phyloP scores from a whole-genome alignment of 768 basidiomycete genomes.

The Rubroboletus pulcherrimus region DNA sequence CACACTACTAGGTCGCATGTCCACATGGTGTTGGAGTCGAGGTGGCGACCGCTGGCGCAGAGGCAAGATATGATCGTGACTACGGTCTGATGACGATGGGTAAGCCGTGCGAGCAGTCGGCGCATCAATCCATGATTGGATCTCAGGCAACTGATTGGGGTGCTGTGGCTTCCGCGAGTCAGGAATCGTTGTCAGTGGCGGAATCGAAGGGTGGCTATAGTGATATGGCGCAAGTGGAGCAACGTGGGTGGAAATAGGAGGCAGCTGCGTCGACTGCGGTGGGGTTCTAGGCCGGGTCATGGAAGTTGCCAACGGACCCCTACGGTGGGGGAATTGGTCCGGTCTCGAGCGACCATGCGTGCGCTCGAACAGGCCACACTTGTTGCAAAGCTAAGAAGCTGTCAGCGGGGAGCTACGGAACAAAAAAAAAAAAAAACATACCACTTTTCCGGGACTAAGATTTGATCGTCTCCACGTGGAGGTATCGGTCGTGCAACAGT shows the following conservation, averaged over 20 bases:
- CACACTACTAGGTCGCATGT: slow-evolving; percentile 28
- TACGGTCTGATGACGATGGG: slow-evolving; percentile 29
- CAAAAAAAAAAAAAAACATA: slow-evolving; percentile 23
- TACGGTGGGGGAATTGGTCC: slow-evolving; percentile 78
- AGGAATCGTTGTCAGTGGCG: slow-evolving; percentile 39
- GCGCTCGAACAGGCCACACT: slow-evolving; percentile 78
- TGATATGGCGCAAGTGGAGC: slow-evolving; percentile 44
- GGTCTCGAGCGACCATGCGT: slow-evolving; percentile 77
- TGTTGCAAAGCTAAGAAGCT: slow-evolving; percentile 43
- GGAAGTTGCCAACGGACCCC: slow-evolving; percentile 59
- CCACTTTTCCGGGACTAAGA: slow-evolving; percentile 78
- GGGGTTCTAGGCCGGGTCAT: slow-evolving; percentile 48
- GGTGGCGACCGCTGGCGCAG: slow-evolving; percentile 33
- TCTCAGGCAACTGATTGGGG: slow-evolving; percentile 41
- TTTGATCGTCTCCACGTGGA: slow-evolving; percentile 78
- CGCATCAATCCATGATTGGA: slow-evolving; percentile 46
- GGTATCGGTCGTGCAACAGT: slow-evolving; percentile 82
- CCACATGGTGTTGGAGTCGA: slow-evolving; percentile 33
- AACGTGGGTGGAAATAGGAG: slow-evolving; percentile 42
- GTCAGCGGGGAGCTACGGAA: neutral
- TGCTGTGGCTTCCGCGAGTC: slow-evolving; percentile 34
- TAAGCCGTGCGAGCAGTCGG: slow-evolving; percentile 27
- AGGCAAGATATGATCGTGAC: slow-evolving; percentile 28
- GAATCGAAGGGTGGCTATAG: slow-evolving; percentile 51
- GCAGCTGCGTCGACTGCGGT: slow-evolving; percentile 42